A percentile compares a stretch with the other conserved stretches of the same genome.
Evolutionary conservation across 169 alveolate genomes (phyloP).

Genomic region (Babesia bigemina): DNA sequence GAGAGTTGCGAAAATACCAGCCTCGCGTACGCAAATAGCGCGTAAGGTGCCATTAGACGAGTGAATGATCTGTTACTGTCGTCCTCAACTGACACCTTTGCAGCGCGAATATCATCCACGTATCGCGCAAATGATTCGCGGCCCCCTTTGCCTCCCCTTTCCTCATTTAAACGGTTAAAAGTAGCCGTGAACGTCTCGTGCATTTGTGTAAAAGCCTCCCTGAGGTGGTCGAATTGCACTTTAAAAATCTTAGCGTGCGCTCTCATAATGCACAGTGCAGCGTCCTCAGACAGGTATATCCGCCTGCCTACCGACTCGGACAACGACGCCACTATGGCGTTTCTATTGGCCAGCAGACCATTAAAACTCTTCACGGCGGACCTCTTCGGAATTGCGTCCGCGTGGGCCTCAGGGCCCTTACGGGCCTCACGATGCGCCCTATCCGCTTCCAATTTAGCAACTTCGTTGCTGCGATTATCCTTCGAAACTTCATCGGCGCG

Average conservation of each 20-base stretch:
- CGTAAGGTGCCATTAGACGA: slow-evolving; percentile 2
- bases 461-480: too few species aligned
- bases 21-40: slow-evolving; percentile 4
- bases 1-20: slow-evolving; percentile 6
- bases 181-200: not conserved
- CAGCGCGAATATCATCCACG: too few species aligned
- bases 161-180: too few species aligned
- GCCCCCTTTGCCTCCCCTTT: too few species aligned
- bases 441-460: too few species aligned
- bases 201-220: slow-evolving; percentile 5
- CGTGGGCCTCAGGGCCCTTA: not conserved
- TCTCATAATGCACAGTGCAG: slow-evolving; percentile 2
- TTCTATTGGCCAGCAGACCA: not conserved
- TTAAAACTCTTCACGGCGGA: not conserved
- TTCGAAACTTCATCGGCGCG: too few species aligned
- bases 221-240: slow-evolving; percentile 28
- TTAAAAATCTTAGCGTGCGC: slow-evolving; percentile 37
- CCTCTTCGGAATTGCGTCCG: not conserved
- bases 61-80: not conserved
- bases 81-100: not conserved
- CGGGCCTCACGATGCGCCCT: too few species aligned
- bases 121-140: too few species aligned
- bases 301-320: not conserved
- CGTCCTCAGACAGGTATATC: slow-evolving; percentile 19
- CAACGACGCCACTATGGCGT: not conserved